phyloP scores from a whole-genome alignment of 2,329 filamentous ascomycete genomes.

The Penicillium nordicum region DNA sequence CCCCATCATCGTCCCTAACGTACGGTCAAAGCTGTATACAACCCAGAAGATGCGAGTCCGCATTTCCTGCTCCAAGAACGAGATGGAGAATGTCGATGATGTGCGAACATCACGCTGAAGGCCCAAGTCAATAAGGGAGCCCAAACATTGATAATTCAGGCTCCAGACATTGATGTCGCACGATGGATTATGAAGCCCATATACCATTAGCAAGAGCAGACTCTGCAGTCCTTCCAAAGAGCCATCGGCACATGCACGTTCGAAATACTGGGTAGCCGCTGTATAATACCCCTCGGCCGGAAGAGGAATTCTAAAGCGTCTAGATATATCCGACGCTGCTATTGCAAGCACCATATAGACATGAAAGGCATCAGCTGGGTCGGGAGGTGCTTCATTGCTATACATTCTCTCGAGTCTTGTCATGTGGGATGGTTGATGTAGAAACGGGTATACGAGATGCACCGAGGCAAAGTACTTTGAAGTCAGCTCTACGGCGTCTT shows the following conservation, averaged over 20 bases:
- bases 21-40: constrained; percentile 51
- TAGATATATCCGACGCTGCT: constrained; percentile 46
- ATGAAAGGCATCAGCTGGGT: constrained; percentile 45
- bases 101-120: constrained; percentile 50
- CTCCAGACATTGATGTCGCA: constrained; percentile 54
- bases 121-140: constrained; percentile 51
- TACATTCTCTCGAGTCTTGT: constrained; percentile 38
- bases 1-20: constrained; percentile 55
- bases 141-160: constrained; percentile 55
- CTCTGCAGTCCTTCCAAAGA: constrained; percentile 52
- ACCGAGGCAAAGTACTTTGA: constrained; percentile 50
- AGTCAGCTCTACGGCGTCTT: constrained; percentile 43
- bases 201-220: constrained; percentile 43
- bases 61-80: constrained; percentile 52
- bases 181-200: constrained; percentile 51
- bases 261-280: constrained; percentile 47
- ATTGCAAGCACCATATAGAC: constrained; percentile 55
- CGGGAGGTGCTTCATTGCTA: constrained; percentile 17
- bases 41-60: constrained; percentile 57
- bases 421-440: constrained; percentile 47
- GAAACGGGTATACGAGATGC: constrained; percentile 50
- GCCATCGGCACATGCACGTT: constrained; percentile 48
- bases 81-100: constrained; percentile 38
- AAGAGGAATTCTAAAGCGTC: constrained; percentile 44
- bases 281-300: constrained; percentile 51